Evolutionary conservation across 805 yeast genomes (phyloP), one percentile per base, ranked within the genome.

Genomic region (Metschnikowia amazonensis): DNA sequence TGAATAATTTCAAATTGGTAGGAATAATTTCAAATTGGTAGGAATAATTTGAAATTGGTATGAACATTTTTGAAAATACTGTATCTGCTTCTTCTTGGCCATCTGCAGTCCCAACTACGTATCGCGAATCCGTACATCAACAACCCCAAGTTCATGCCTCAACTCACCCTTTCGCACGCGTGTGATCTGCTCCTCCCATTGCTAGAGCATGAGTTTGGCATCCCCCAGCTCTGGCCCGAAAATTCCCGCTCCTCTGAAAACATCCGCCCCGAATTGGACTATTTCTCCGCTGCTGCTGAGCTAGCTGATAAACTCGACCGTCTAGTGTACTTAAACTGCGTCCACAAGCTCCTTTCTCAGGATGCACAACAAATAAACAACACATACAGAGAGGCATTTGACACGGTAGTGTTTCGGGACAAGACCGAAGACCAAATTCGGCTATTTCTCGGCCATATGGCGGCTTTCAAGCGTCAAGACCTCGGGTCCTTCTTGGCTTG

Each of bases 121-220:
- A 5, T 2, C n/a, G 29, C 29, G 29, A 27, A 27, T 10, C 29
- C 5, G n/a, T 13, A 24, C 27, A 11, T 24, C 27, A 24, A 24
- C 27, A 24, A 24, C 16, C 13, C 17, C 32, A 5, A 5, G 6
- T n/a, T 17, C 18, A 33, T 33, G 36, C 3, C 36, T 18, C 9
- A 14, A 20, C 16, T 24, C 17, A 21, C 13, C 14, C 45, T 52
- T 11, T 32, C 47, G 3, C 44, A 45, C 9, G 57, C 60, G 2
- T 65, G 69, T 44, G 66, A 64, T 32, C 43, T 45, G 6, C 42
- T 66, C 16, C 43, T 63, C 6, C 25, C 46, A 5, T 36, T 63
- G 14, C 63, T 66, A 27, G 43, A 56, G 5, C 74, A 66, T 45
- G 59, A 59, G 32, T 67, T 60, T 47, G 74, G 74, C 3, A 50